These are phyloP conservation scores for Ganoderma meredithae DNA, from an alignment of 1,284 basidiomycete species.

Conservation along the genomic window DNA sequence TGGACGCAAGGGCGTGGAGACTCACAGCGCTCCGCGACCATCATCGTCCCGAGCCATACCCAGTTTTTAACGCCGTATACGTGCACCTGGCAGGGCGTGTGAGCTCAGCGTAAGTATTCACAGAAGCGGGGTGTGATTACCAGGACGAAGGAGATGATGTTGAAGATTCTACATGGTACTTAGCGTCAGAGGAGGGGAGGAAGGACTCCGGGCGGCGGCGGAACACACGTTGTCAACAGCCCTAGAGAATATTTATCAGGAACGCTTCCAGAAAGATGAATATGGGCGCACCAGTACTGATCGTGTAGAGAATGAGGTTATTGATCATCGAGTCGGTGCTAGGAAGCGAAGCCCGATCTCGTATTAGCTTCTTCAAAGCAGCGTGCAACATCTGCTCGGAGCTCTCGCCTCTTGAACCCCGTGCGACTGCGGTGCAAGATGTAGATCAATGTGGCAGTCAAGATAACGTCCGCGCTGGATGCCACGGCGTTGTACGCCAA, in stretches of 20 bases:
- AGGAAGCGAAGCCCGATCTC: neutral
- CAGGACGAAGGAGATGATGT: conserved; percentile 4
- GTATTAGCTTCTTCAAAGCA: neutral
- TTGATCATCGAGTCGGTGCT: conserved; percentile 13
- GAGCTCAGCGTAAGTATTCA: no score
- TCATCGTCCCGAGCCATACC: conserved; percentile 4
- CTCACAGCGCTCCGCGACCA: conserved; percentile 11
- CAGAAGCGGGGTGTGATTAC: no score
- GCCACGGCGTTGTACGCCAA: conserved; percentile 2
- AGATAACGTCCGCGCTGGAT: conserved; percentile 1
- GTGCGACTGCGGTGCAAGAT: conserved; percentile 10
- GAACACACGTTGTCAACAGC: conserved; percentile 4
- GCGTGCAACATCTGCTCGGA: no score
- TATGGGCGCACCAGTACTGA: conserved; percentile 15
- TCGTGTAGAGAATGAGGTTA: conserved; percentile 8
- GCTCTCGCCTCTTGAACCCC: conserved; percentile 5
- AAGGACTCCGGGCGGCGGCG: neutral
- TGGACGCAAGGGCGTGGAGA: no score
- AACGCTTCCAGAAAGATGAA: no score
- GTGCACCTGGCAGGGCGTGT: neutral
- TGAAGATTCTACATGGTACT: neutral
- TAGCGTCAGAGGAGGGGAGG: neutral
- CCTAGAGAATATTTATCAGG: no score
- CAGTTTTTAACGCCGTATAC: conserved; percentile 1
- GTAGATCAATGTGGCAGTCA: conserved; percentile 2